phyloP scores from a whole-genome alignment of 148 eudicot genomes.

The Vaccinium myrtillus region DNA sequence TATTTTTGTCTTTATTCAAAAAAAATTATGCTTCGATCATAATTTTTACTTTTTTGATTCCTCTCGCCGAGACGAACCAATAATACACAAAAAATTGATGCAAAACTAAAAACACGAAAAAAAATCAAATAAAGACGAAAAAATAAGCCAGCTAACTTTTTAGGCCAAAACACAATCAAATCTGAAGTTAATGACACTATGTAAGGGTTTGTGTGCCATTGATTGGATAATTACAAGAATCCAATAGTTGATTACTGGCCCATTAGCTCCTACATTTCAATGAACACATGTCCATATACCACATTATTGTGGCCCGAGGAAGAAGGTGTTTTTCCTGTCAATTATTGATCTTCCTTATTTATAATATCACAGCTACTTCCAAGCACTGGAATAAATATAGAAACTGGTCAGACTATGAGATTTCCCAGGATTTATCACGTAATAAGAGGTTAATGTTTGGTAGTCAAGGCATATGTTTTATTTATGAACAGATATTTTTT shows the following conservation, averaged over 20 bases:
- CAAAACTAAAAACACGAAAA: too few relatives aligned
- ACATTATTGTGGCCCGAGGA: neutral
- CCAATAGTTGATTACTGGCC: neutral
- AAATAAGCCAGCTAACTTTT: too few relatives aligned
- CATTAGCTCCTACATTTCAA: neutral
- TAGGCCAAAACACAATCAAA: too few relatives aligned
- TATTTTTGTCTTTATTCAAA: too few relatives aligned
- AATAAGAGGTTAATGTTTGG: neutral
- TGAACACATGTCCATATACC: neutral
- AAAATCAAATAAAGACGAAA: too few relatives aligned
- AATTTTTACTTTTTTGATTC: too few relatives aligned
- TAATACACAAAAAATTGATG: too few relatives aligned
- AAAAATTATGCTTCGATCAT: too few relatives aligned
- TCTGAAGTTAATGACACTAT: neutral
- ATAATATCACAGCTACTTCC: neutral
- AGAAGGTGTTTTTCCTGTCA: neutral
- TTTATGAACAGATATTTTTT: neutral
- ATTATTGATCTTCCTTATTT: neutral
- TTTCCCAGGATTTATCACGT: neutral
- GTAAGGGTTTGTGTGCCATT: neutral
- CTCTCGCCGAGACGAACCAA: too few relatives aligned
- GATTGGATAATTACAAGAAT: neutral
- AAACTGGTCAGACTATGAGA: neutral
- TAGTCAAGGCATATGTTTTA: neutral
- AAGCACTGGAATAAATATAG: neutral